phyloP scores from a whole-genome alignment of 1,139 yeast genomes.

The Blastobotrys malaysiensis region DNA sequence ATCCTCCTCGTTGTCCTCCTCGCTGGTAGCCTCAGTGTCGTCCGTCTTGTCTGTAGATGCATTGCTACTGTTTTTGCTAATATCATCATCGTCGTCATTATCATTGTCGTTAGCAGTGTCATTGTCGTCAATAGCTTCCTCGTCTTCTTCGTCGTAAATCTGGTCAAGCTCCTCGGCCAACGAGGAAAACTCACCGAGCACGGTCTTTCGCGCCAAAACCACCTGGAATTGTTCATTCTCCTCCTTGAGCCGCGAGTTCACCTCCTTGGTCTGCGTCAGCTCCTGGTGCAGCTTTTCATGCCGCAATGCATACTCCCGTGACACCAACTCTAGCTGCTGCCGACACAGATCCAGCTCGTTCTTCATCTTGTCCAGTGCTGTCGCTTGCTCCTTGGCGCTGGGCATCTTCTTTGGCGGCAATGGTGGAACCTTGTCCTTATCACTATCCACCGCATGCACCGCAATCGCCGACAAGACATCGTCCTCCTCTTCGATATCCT shows the following conservation, averaged over 20 bases:
- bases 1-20: background rate
- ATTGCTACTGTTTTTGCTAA: constrained; percentile 1
- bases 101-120: constrained; percentile 3
- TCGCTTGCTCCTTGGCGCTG: constrained; percentile 4
- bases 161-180: constrained; percentile 24
- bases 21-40: background rate
- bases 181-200: constrained; percentile 24
- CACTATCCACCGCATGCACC: background rate
- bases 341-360: constrained; percentile 24
- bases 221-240: constrained; percentile 35
- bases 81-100: constrained; percentile 4
- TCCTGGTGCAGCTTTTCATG: constrained; percentile 28
- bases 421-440: background rate
- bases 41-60: background rate
- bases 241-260: constrained; percentile 29
- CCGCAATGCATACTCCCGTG: constrained; percentile 28
- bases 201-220: constrained; percentile 32
- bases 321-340: constrained; percentile 30
- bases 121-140: constrained; percentile 3
- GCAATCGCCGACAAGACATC: background rate
- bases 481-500: background rate
- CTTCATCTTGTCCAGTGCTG: constrained; percentile 18
- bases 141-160: background rate
- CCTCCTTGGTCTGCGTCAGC: constrained; percentile 23
- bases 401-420: constrained; percentile 1